Percentiles rank a stretch among this genome's conserved stretches.
Conservation (phyloP, 805 yeast species). For the Pichia ethanolica region DNA sequence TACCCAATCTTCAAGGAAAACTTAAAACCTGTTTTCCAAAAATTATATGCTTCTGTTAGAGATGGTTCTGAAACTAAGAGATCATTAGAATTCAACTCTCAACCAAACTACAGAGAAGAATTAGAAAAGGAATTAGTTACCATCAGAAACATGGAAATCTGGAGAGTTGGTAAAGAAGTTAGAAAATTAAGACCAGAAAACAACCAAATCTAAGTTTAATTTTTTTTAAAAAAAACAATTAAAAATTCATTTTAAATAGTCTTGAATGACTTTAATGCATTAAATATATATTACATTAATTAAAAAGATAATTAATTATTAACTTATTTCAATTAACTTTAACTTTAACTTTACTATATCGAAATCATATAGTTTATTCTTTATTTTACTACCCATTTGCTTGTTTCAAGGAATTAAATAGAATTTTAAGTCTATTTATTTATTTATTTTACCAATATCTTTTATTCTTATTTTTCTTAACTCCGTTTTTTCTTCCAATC, state of each 20-base stretch:
- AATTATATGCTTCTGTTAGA: constrained; percentile 89
- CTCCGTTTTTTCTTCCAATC: constrained; percentile 8
- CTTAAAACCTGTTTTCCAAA: constrained; percentile 96
- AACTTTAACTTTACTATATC: not conserved
- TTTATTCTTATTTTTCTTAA: constrained; percentile 5
- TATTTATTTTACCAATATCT: not conserved
- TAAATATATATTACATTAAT: no score
- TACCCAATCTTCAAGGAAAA: constrained; percentile 98
- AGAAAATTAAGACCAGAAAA: constrained; percentile 99
- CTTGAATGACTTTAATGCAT: not conserved
- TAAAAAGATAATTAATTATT: no score
- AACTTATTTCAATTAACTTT: not conserved
- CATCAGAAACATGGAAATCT: constrained; percentile 97
- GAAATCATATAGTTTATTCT: constrained; percentile 3
- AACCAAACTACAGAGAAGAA: constrained; percentile 94
- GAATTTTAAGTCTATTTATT: no score
- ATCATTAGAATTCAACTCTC: constrained; percentile 97
- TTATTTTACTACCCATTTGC: not conserved
- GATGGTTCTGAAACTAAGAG: constrained; percentile 97
- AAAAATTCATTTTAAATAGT: constrained; percentile 3
- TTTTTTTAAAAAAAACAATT: not conserved
- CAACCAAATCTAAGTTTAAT: constrained; percentile 44
- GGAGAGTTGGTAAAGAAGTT: constrained; percentile 99
- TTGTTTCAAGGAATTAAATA: not conserved
- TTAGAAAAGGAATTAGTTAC: constrained; percentile 87